Evolutionary conservation across 192 early-diverging fungal species (phyloP).

Genomic region (Coemansia sp.): DNA sequence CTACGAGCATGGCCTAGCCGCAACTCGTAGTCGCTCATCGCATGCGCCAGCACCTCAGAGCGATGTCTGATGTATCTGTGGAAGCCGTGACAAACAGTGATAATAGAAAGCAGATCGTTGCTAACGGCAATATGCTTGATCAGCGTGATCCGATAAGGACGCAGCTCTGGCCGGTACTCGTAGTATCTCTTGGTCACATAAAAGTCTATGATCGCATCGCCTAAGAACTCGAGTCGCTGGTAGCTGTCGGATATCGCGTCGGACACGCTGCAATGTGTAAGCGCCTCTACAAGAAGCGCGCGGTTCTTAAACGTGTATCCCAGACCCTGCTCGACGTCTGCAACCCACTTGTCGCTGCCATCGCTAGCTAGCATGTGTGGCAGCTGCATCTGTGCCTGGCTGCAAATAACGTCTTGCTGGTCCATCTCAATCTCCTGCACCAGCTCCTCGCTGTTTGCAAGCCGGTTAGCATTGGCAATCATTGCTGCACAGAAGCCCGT

Average conservation of each 20-base stretch:
- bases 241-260: constrained; percentile 65
- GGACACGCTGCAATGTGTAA: constrained; percentile 78
- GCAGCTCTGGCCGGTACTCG: constrained; percentile 60
- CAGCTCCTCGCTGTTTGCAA: constrained; percentile 13
- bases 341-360: constrained; percentile 1
- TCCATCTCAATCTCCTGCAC: constrained; percentile 36
- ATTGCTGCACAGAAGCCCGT: constrained; percentile 12
- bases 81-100: constrained; percentile 63
- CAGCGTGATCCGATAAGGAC: constrained; percentile 77
- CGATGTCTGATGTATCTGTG: constrained; percentile 66
- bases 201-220: constrained; percentile 80
- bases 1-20: constrained; percentile 49
- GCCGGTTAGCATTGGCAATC: not conserved
- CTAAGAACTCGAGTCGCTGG: constrained; percentile 88
- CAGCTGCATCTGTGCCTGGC: constrained; percentile 1
- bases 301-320: constrained; percentile 71
- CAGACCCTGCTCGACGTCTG: constrained; percentile 25
- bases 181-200: constrained; percentile 72
- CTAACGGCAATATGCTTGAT: constrained; percentile 84
- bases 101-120: constrained; percentile 77
- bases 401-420: constrained; percentile 26
- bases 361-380: not conserved
- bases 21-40: constrained; percentile 57
- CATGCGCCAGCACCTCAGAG: constrained; percentile 54
- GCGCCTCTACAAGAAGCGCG: constrained; percentile 66